phyloP scores from a whole-genome alignment of 805 yeast genomes.

The Saturnispora mendoncae region DNA sequence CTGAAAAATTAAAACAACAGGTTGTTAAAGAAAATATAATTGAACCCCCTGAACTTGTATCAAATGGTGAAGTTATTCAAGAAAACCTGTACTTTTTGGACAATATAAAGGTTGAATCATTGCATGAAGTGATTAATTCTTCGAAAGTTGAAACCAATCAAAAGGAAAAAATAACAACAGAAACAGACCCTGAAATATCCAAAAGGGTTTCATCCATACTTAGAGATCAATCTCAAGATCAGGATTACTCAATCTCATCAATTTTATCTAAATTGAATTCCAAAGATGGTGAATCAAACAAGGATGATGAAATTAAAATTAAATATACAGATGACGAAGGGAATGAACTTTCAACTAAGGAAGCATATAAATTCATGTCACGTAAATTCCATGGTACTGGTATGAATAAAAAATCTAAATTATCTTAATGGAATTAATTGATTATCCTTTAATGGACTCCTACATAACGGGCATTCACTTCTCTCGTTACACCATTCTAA shows the following conservation, averaged over 20 bases:
- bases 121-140: neutral
- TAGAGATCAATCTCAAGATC: conserved; percentile 2
- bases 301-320: conserved; percentile 34
- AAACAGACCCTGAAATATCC: too few relatives aligned
- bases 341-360: conserved; percentile 46
- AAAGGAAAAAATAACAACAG: neutral
- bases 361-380: conserved; percentile 69
- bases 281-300: conserved; percentile 6
- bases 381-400: conserved; percentile 65
- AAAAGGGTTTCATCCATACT: conserved; percentile 1
- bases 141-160: too few relatives aligned
- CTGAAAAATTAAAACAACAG: conserved; percentile 4
- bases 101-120: conserved; percentile 15
- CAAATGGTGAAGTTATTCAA: conserved; percentile 23
- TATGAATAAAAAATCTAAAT: conserved; percentile 11
- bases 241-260: conserved; percentile 9
- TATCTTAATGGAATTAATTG: conserved; percentile 50
- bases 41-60: too few relatives aligned
- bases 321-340: conserved; percentile 62
- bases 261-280: conserved; percentile 9
- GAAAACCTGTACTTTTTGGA: conserved; percentile 32
- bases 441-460: conserved; percentile 59
- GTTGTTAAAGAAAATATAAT: conserved; percentile 4
- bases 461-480: conserved; percentile 86
- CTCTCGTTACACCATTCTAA: conserved; percentile 82